Base-by-base conservation (phyloP, 2,329 filamentous ascomycete genomes). In the Hypomyces perniciosus region DNA sequence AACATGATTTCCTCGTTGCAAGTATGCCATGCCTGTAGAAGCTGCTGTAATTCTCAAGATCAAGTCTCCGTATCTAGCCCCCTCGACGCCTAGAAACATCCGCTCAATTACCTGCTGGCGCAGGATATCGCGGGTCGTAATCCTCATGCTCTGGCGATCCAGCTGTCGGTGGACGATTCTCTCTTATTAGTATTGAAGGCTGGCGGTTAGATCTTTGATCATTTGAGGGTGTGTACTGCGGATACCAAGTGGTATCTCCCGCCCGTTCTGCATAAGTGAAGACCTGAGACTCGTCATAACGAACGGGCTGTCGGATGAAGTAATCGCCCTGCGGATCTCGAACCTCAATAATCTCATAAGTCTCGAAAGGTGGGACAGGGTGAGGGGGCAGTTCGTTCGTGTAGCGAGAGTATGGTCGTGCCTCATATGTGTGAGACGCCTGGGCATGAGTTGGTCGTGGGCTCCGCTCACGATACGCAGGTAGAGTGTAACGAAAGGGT, bases 321-420 rank as follows among this genome's bases (percentile, higher is more conserved):
- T 77, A 78, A 44, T 74, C 68, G 8, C 75, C 74, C 20, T 69
- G 62, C 2, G 69, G 64, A 56, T 74, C 72, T 9, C 68, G 65
- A 6, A 75, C 69, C 37, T 72, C 69, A 33, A 79, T 67, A 8
- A 76, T 63, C 57, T 79, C 76, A 52, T 72, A 73, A 4, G 67
- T 56, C 43, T 70, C 69, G 5, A 59, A 51, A 10, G 54, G 45
- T 28, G 45, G 54, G 7, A 46, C 13, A 33, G 46, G 40, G 10
- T 42, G 43, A 9, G 20, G 29, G 10, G 45, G 29, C 2, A 26
- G 28, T 12, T 45, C 29, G n/a, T 41, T 39, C 27, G 9, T 26
- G 10, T 42, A 27, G 20, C 26, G 39, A 42, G 39, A 42, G 39
- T 42, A 42, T 42, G 39, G 39, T 8, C 26, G 13, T 10, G 10